A percentile compares a stretch with the other conserved stretches of the same genome.
Evolutionary conservation across 2,329 filamentous ascomycete species (phyloP).

Genomic region (Alternaria consortialis): DNA sequence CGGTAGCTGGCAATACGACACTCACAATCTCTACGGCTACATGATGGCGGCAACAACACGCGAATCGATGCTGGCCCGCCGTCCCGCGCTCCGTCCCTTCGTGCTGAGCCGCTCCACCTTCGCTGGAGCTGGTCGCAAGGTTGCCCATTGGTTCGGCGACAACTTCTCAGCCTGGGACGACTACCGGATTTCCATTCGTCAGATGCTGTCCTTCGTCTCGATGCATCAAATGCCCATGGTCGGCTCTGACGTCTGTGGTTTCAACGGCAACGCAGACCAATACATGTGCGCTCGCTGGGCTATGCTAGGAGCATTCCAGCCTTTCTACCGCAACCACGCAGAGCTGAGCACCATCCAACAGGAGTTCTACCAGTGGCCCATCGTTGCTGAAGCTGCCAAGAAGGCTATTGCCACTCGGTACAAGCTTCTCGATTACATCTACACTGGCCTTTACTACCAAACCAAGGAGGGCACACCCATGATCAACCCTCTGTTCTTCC

Average conservation of each 20-base stretch:
- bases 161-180: constrained; percentile 56
- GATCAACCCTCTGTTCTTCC: constrained; percentile 75
- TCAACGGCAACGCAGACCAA: constrained; percentile 71
- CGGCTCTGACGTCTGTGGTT: constrained; percentile 77
- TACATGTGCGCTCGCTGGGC: constrained; percentile 80
- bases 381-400: constrained; percentile 69
- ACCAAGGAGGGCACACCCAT: constrained; percentile 69
- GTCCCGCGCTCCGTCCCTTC: constrained; percentile 71
- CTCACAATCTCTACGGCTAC: constrained; percentile 78
- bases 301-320: constrained; percentile 74
- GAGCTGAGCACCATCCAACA: constrained; percentile 63
- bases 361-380: constrained; percentile 76
- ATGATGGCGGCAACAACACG: constrained; percentile 76
- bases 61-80: constrained; percentile 71
- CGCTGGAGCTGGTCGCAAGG: constrained; percentile 71
- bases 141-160: constrained; percentile 70
- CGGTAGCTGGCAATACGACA: constrained; percentile 75
- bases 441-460: constrained; percentile 73
- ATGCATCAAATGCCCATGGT: constrained; percentile 61
- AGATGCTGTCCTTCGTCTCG: constrained; percentile 57
- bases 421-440: constrained; percentile 79
- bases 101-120: constrained; percentile 81
- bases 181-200: constrained; percentile 54
- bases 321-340: constrained; percentile 81
- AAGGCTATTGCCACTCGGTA: constrained; percentile 78